Percentiles rank a stretch among this genome's conserved stretches.
phyloP scores from a whole-genome alignment of 352 stramenopile genomes.

The Phytopythium helicoides region DNA sequence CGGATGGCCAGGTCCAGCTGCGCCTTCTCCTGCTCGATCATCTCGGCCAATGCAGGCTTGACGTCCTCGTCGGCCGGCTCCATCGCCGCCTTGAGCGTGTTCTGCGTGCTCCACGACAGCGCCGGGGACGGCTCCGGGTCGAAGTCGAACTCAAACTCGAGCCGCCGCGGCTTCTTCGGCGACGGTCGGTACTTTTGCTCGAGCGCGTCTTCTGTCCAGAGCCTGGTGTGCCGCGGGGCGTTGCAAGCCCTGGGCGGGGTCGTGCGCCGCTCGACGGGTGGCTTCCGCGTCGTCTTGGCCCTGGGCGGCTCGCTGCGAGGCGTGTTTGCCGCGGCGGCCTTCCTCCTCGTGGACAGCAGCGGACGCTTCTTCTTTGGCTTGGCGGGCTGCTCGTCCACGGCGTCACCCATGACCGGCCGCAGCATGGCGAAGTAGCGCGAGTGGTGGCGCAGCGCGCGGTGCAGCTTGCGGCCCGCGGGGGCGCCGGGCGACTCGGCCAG shows the following conservation, averaged over 20 bases:
- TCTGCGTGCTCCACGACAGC: slow-evolving; percentile 12
- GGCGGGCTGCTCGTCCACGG: slow-evolving; percentile 5
- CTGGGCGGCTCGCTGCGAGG: slow-evolving; percentile 3
- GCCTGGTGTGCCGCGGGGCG: background rate
- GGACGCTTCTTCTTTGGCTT: slow-evolving; percentile 19
- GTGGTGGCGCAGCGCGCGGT: slow-evolving; percentile 19
- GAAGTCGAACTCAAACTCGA: background rate
- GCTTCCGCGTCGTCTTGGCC: background rate
- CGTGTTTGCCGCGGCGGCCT: slow-evolving; percentile 5
- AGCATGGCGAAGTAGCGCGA: slow-evolving; percentile 31
- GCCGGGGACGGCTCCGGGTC: background rate
- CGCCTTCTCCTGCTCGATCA: slow-evolving; percentile 32
- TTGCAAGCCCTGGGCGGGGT: slow-evolving; percentile 2
- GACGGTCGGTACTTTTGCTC: background rate
- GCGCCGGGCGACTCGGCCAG: slow-evolving; percentile 13
- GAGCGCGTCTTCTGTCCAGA: background rate
- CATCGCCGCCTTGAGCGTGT: slow-evolving; percentile 16
- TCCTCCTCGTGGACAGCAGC: slow-evolving; percentile 18
- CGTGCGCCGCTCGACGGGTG: background rate
- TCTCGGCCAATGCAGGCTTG: slow-evolving; percentile 14
- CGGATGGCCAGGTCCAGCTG: slow-evolving; percentile 27
- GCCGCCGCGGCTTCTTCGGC: background rate
- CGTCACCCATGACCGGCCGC: slow-evolving; percentile 28
- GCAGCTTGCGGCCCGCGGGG: slow-evolving; percentile 20
- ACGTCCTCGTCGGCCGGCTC: slow-evolving; percentile 10